Percentiles rank a stretch among this genome's conserved stretches.
These are phyloP conservation scores for Aspergillus amoenus DNA, from an alignment of 2,329 filamentous ascomycete species.

Conservation along the genomic window DNA sequence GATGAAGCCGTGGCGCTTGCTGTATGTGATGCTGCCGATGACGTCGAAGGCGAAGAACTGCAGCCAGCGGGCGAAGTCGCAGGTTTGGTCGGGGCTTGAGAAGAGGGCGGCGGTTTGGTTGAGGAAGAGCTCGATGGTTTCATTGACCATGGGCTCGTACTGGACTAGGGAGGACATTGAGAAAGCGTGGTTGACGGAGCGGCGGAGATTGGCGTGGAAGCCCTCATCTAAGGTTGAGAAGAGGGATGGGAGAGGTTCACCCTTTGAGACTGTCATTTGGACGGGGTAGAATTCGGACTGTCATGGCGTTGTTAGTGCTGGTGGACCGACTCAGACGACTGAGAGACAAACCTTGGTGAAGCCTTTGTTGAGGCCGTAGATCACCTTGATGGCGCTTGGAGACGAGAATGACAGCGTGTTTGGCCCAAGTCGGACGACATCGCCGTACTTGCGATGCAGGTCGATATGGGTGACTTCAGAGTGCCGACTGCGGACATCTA, in stretches of 20 bases:
- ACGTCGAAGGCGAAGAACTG: constrained; percentile 83
- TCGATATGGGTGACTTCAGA: constrained; percentile 67
- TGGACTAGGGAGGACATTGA: constrained; percentile 17
- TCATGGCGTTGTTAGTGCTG: background rate
- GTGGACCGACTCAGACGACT: too few relatives aligned
- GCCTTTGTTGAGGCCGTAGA: constrained; percentile 81
- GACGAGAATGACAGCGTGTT: constrained; percentile 71
- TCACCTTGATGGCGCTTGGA: constrained; percentile 70
- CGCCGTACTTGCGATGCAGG: constrained; percentile 70
- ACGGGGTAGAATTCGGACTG: constrained; percentile 75
- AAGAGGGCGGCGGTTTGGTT: constrained; percentile 10
- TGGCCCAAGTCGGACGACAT: constrained; percentile 72
- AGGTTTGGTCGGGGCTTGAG: constrained; percentile 1
- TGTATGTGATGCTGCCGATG: constrained; percentile 76
- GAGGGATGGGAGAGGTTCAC: constrained; percentile 66
- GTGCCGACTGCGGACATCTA: constrained; percentile 63
- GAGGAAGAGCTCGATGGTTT: constrained; percentile 13
- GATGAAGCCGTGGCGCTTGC: constrained; percentile 73
- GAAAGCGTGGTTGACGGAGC: constrained; percentile 17
- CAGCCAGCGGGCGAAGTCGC: constrained; percentile 55
- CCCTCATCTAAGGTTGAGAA: constrained; percentile 64
- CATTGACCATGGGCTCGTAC: constrained; percentile 17
- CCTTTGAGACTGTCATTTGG: constrained; percentile 70
- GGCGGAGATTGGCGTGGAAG: constrained; percentile 16
- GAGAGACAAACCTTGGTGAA: constrained; percentile 63